These are phyloP conservation scores for Kondoa malvinella DNA, from an alignment of 768 basidiomycete species.

Conservation along the genomic window DNA sequence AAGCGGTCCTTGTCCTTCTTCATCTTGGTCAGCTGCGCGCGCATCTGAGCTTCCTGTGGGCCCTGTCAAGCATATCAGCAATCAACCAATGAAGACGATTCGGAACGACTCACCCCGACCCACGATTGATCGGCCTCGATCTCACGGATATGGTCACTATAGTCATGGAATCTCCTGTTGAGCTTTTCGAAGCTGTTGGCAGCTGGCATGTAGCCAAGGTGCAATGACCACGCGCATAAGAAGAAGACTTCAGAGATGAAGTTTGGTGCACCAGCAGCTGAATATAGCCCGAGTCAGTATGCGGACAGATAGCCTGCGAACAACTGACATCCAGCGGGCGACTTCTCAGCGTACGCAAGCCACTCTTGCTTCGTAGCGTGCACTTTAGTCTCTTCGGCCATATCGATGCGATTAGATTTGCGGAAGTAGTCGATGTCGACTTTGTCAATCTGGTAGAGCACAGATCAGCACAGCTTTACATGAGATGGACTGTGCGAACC, in stretches of 20 bases:
- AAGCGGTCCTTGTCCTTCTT: conserved; percentile 40
- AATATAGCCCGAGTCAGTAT: conserved; percentile 2
- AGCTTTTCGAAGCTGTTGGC: conserved; percentile 49
- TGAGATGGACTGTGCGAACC: conserved; percentile 34
- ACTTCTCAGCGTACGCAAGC: conserved; percentile 41
- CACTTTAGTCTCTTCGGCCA: conserved; percentile 81
- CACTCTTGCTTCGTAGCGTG: conserved; percentile 83
- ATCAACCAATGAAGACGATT: conserved; percentile 9
- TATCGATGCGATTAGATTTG: conserved; percentile 51
- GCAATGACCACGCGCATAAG: conserved; percentile 66
- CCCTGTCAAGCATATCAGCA: conserved; percentile 35
- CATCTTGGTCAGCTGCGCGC: conserved; percentile 55
- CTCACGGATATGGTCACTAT: conserved; percentile 58
- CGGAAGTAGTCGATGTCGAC: conserved; percentile 72
- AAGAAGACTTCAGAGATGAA: conserved; percentile 95
- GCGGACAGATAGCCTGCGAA: neutral
- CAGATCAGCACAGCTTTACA: neutral
- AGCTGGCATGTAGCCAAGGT: conserved; percentile 70
- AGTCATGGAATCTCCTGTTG: conserved; percentile 37
- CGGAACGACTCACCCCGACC: conserved; percentile 47
- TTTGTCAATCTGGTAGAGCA: conserved; percentile 55
- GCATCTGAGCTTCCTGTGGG: conserved; percentile 56
- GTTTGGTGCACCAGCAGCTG: conserved; percentile 58
- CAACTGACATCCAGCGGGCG: no score
- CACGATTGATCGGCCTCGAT: conserved; percentile 58